Base-by-base conservation (phyloP, 768 basidiomycete species). In the Xanthoconium stramineum region DNA sequence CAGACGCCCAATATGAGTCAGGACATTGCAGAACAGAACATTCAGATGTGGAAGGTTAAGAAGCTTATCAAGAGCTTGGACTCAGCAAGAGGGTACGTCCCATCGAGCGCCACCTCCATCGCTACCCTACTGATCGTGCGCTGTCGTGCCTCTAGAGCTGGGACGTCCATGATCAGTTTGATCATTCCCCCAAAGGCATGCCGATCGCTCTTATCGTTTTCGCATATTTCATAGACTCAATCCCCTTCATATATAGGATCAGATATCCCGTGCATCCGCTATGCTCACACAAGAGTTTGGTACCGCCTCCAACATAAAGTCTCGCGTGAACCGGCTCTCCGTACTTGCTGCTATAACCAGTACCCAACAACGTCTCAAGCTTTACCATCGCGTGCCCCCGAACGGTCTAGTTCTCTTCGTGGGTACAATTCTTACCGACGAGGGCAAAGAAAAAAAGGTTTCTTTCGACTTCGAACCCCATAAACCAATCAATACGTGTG, bases 281-380 rank as follows among this genome's bases (percentile, higher is more conserved):
- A 97, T 99, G 96, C 84, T 99, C 71, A 98, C 96, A 52, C 94
- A 96, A 72, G 97, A 97, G 74, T 96, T 94, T 66, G 94, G 94
- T 52, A 98, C 95, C 8, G 97, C 97, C n/a, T 97, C 95, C 59
- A 98, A 99, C 79, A 98, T 99, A 81, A 99, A 99, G 74, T 97
- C 94, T 60, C 92, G 97, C 56, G 94, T 95, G 72, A 98, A 96
- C 79, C 86, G 97, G 65, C 85, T 97, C 19, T 99, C 97, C 40
- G 97, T 99, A 28, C 82, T 98, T 39, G 93, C 97, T 44, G 97
- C 97, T 53, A 99, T 99, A 69, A 98, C 97, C 33, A 94, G 91
- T 69, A 98, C 97, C 17, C 97, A 98, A 73, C 95, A 98, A 63
- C 85, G 95, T 53, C 81, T 99, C 58, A 99, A 99, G 77, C 79